Evolutionary conservation across 2,329 filamentous ascomycete genomes (phyloP).

Genomic region (Fusarium nurragi): DNA sequence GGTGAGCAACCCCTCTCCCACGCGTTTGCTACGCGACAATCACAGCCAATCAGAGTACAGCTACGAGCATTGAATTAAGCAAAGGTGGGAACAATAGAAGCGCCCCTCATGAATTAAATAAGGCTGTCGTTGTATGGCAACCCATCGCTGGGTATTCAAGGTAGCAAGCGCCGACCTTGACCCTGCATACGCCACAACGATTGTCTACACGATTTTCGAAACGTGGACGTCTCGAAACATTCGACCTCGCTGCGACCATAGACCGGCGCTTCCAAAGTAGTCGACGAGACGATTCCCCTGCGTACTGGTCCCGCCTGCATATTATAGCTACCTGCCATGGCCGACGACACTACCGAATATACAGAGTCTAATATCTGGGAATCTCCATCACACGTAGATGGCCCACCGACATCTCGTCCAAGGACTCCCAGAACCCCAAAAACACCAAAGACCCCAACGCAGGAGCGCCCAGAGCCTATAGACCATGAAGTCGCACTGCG

Average conservation of each 20-base stretch:
- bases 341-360: slow-evolving; percentile 55
- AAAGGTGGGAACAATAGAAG: slow-evolving; percentile 29
- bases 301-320: not conserved
- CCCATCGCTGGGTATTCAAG: slow-evolving; percentile 16
- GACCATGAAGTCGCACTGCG: slow-evolving; percentile 79
- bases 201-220: slow-evolving; percentile 14
- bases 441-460: slow-evolving; percentile 59
- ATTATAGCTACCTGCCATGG: slow-evolving; percentile 48
- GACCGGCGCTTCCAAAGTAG: slow-evolving; percentile 21
- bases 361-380: slow-evolving; percentile 61
- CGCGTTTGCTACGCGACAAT: slow-evolving; percentile 47
- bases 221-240: slow-evolving; percentile 17
- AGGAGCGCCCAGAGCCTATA: slow-evolving; percentile 56
- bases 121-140: slow-evolving; percentile 17
- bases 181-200: slow-evolving; percentile 23
- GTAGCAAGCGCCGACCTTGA: slow-evolving; percentile 32
- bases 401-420: slow-evolving; percentile 44
- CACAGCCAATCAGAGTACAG: slow-evolving; percentile 40
- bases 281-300: not conserved
- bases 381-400: slow-evolving; percentile 52
- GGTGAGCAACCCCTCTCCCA: slow-evolving; percentile 30
- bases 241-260: slow-evolving; percentile 20
- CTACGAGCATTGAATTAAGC: slow-evolving; percentile 12
- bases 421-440: slow-evolving; percentile 53
- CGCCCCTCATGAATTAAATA: slow-evolving; percentile 38